Evolutionary conservation across 192 early-diverging fungal genomes (phyloP), one percentile per base, ranked within the genome.

Genomic region (Lunasporangiospora selenospora): DNA sequence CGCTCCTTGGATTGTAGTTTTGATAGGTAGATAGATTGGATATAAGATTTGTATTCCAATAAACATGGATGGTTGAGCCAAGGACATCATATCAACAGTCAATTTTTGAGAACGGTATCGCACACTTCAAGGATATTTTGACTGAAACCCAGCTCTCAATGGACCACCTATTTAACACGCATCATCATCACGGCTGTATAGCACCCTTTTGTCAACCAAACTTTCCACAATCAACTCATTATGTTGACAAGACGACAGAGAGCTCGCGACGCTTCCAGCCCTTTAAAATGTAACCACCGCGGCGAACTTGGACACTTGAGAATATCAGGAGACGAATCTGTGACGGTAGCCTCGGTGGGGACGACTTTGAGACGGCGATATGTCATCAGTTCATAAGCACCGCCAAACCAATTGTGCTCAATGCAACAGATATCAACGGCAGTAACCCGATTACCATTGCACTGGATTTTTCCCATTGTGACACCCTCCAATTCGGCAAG

Each of bases 61-160:
- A n/a, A n/a, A n/a, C n/a, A n/a, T n/a, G n/a, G n/a, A n/a, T n/a
- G n/a, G n/a, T n/a, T n/a, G n/a, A n/a, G n/a, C n/a, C n/a, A n/a
- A n/a, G n/a, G n/a, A n/a, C n/a, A n/a, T n/a, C n/a, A n/a, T n/a
- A n/a, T n/a, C n/a, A n/a, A n/a, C n/a, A n/a, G n/a, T n/a, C n/a
- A n/a, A n/a, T n/a, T n/a, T n/a, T n/a, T n/a, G n/a, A n/a, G n/a
- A n/a, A n/a, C n/a, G n/a, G n/a, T n/a, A n/a, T n/a, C n/a, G n/a
- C n/a, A n/a, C n/a, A n/a, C n/a, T n/a, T n/a, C 40, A 60, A 53
- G 18, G 71, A 76, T 57, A 76, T 76, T 62, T 49, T 76, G 51
- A 67, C 75, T 31, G 62, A 29, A 16, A n/a, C 40, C 31, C 58
- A 67, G 27, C 23, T 76, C 34, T 27, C 61, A 32, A 32, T 21